A percentile compares a stretch with the other conserved stretches of the same genome.
phyloP scores from a whole-genome alignment of 306 rosid species.

The Pueraria montana region DNA sequence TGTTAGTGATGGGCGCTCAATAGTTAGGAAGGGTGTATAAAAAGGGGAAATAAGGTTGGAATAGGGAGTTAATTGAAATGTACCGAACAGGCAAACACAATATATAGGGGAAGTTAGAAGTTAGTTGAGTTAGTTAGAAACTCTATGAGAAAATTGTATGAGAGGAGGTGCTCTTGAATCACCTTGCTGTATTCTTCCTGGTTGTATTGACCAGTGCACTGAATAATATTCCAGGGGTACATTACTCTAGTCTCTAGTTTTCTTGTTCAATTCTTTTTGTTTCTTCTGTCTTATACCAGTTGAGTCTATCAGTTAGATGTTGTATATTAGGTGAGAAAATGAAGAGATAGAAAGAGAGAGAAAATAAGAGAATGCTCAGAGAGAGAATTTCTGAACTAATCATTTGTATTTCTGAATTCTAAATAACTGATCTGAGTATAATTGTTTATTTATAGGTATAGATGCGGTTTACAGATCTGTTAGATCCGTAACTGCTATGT shows the following conservation, averaged over 20 bases:
- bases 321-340: no score
- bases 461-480: no score
- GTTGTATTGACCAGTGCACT: not conserved
- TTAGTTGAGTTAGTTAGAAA: not conserved
- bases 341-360: no score
- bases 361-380: no score
- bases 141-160: not conserved
- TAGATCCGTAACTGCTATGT: no score
- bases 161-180: not conserved
- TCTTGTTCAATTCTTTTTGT: no score
- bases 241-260: not conserved
- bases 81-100: not conserved
- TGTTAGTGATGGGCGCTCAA: not conserved
- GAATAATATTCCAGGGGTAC: not conserved
- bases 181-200: not conserved
- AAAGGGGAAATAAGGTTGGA: not conserved
- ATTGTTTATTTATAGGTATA: no score
- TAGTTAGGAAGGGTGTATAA: not conserved
- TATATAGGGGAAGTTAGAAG: not conserved
- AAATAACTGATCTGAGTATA: no score
- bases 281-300: not conserved
- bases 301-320: not conserved
- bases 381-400: no score
- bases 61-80: not conserved
- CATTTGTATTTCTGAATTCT: no score